These are phyloP conservation scores for Lolium perenne DNA, from an alignment of 176 grass and related monocot species.

Conservation along the genomic window DNA sequence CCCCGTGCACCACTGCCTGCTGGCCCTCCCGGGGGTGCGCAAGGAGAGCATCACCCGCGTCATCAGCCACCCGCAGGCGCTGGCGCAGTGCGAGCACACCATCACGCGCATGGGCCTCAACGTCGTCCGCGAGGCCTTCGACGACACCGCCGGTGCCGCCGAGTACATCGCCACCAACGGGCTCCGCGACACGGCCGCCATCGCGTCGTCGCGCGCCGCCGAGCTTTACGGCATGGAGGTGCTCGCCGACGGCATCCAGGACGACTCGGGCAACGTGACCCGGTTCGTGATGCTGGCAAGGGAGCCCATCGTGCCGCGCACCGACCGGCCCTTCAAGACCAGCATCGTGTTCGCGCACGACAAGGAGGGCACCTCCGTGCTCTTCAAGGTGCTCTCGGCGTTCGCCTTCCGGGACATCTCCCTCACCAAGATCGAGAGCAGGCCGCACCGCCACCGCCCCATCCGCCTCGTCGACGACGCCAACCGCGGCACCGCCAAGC, in stretches of 20 bases:
- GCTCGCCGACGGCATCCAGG: conserved; percentile 87
- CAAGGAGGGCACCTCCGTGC: conserved; percentile 79
- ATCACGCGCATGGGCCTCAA: conserved; percentile 85
- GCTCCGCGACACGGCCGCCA: conserved; percentile 86
- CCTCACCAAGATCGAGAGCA: conserved; percentile 95
- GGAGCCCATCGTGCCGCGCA: conserved; percentile 93
- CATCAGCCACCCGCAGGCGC: conserved; percentile 95
- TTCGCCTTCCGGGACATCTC: conserved; percentile 86
- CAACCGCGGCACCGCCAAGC: conserved; percentile 85
- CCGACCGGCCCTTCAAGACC: conserved; percentile 90
- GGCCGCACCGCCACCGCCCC: conserved; percentile 77
- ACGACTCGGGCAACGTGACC: conserved; percentile 83
- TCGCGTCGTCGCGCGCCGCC: conserved; percentile 83
- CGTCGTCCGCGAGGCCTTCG: conserved; percentile 96
- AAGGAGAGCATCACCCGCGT: conserved; percentile 87
- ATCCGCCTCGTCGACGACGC: conserved; percentile 95
- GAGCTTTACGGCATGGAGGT: conserved; percentile 87
- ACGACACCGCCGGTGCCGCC: conserved; percentile 88
- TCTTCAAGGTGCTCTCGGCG: conserved; percentile 90
- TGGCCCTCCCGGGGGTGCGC: conserved; percentile 85
- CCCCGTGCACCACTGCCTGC: conserved; percentile 94
- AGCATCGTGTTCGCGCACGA: conserved; percentile 97
- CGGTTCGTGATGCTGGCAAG: conserved; percentile 92
- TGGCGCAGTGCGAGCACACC: conserved; percentile 95
- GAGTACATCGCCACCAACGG: conserved; percentile 71